These are phyloP conservation scores for Senna tora DNA, from an alignment of 306 rosid species.

Conservation along the genomic window DNA sequence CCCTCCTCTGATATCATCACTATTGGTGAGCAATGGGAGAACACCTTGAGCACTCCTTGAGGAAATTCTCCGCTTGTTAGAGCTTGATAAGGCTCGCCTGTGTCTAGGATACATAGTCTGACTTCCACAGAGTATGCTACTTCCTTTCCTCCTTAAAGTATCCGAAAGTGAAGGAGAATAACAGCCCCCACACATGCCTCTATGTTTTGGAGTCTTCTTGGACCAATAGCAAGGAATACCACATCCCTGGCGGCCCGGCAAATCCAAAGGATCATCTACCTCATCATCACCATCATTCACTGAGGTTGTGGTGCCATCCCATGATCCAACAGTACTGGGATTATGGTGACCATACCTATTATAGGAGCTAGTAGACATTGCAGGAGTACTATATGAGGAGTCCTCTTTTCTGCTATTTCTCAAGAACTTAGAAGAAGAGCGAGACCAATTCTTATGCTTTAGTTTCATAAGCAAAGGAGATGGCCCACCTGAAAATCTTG, in stretches of 20 bases:
- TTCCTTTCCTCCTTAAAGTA: slow-evolving; percentile 88
- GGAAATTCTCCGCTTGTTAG: slow-evolving; percentile 64
- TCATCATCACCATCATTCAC: slow-evolving; percentile 80
- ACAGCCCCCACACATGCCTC: slow-evolving; percentile 69
- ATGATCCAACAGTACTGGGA: slow-evolving; percentile 93
- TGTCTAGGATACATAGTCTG: slow-evolving; percentile 68
- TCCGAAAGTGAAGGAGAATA: slow-evolving; percentile 93
- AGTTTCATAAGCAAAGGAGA: slow-evolving; percentile 78
- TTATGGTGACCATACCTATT: slow-evolving; percentile 61
- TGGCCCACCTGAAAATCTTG: slow-evolving; percentile 53
- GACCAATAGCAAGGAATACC: slow-evolving; percentile 99
- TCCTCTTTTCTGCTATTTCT: slow-evolving; percentile 63
- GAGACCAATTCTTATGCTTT: slow-evolving; percentile 64
- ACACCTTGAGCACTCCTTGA: slow-evolving; percentile 77
- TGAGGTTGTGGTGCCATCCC: slow-evolving; percentile 90
- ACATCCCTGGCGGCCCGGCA: slow-evolving; percentile 92
- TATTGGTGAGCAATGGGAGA: slow-evolving; percentile 73
- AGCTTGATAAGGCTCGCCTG: slow-evolving; percentile 50
- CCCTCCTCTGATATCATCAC: slow-evolving; percentile 66
- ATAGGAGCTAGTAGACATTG: slow-evolving; percentile 87
- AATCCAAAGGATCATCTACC: slow-evolving; percentile 73
- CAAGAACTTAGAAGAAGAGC: slow-evolving; percentile 56
- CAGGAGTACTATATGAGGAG: slow-evolving; percentile 93
- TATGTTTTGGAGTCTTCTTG: slow-evolving; percentile 74
- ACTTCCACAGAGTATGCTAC: slow-evolving; percentile 77